Percentiles rank a stretch among this genome's conserved stretches.
Evolutionary conservation across 306 rosid species (phyloP).

Genomic region (Benincasa hispida): DNA sequence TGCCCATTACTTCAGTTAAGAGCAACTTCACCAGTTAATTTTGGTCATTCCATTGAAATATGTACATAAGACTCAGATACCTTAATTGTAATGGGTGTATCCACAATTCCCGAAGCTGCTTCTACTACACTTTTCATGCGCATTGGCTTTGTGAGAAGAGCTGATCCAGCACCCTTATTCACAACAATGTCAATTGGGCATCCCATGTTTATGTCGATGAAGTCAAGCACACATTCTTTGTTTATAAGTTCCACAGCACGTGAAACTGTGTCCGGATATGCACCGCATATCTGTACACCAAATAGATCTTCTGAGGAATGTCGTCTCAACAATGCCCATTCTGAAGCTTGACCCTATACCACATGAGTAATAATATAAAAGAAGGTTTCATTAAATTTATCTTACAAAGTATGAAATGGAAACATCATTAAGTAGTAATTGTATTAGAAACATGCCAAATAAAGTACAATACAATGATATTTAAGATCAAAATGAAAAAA

Average conservation of each 20-base stretch:
- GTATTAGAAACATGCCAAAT: not conserved
- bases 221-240: slow-evolving; percentile 68
- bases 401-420: not conserved
- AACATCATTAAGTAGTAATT: not conserved
- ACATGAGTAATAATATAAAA: not conserved
- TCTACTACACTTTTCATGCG: slow-evolving; percentile 66
- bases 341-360: slow-evolving; percentile 90
- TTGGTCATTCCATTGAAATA: not conserved
- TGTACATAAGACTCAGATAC: slow-evolving; percentile 16
- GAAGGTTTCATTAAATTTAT: not conserved
- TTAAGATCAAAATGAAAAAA: not conserved
- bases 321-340: slow-evolving; percentile 87
- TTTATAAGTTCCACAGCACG: slow-evolving; percentile 69
- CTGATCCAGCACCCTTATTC: slow-evolving; percentile 95
- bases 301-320: slow-evolving; percentile 80
- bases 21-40: not conserved
- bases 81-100: slow-evolving; percentile 59
- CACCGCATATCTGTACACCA: slow-evolving; percentile 92
- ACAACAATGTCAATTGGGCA: slow-evolving; percentile 93
- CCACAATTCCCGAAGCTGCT: slow-evolving; percentile 60
- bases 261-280: slow-evolving; percentile 67
- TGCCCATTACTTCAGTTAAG: not conserved
- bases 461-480: not conserved
- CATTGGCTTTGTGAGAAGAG: slow-evolving; percentile 82
- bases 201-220: slow-evolving; percentile 92